Base-by-base conservation (phyloP, 345 rosid species). In the Eucalyptus marginata region DNA sequence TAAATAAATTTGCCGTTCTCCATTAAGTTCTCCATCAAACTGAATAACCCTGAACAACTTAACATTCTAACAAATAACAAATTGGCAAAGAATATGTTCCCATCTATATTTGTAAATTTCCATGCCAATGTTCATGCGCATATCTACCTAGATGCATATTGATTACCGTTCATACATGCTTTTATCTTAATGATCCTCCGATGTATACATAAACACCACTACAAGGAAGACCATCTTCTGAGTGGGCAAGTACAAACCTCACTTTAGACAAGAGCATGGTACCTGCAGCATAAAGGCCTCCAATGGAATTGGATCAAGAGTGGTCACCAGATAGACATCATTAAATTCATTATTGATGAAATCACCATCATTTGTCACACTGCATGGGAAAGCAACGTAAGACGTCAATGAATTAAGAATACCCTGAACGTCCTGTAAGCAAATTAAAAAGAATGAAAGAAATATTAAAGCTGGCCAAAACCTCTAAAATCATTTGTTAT, bases 241-340 rank as follows among this genome's bases (percentile, higher is more conserved):
- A 76, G 84, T 40, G 84, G 84, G 47, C 8, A 76, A 76, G 29
- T 10, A 76, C 47, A 76, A 76, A 76, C 9, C 84, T 76, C 47
- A 76, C 51, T 49, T 50, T 43, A 76, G 11, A 29, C 46, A 46
- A 87, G 31, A 22, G 50, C 49, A 54, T 64, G 94, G 94, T 92
- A 97, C 99, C 98, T 96, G 99, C 92, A 97, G 97, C 22, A 94
- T 94, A 89, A 97, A 97, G 86, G 98, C 99, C 90, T 96, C 97
- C 76, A 95, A 89, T 90, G 99, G 99, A 91, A 96, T 96, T 89
- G 98, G 99, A 93, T 96, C 91, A 81, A 93, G 88, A 86, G 95
- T 91, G 46, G 99, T 97, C 68, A 96, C 96, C 86, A 97, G 94
- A 90, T 96, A 97, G 83, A 97, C 99, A 91, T 97, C 99, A 86